Evolutionary conservation across 1,139 yeast genomes (phyloP), one percentile per base, ranked within the genome.

Genomic region (Suhomyces coccinellae): DNA sequence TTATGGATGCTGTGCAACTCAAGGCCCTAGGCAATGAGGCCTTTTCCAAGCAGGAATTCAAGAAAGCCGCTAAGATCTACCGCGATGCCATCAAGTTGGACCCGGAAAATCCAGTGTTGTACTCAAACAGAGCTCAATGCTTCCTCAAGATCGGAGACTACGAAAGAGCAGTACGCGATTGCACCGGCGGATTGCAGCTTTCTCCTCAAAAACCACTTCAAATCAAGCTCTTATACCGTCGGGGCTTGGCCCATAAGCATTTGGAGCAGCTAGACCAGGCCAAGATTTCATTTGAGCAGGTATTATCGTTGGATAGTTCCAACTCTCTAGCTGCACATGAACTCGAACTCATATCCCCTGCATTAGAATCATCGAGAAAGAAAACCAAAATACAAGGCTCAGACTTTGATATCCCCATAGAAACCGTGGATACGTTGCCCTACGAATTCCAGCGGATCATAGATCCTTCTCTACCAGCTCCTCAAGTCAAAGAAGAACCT

Each of bases 81-180:
- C 67, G 85, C 3, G 79, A 79, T 51, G 95, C 96, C 4, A 73
- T 87, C 33, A 70, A 67, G 9, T 47, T 78, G 36, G 85, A 82
- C 49, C 75, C 82, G 0, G 46, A 57, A 4, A 82, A 84, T 55
- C 76, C 96, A 0, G 76, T 85, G 5, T 70, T 88, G 6, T 85
- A 79, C 61, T 83, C 96, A 12, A 91, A 91, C 62, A 70, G 91
- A 44, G 95, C 97, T 3, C 84, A 87, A 61, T 79, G 90, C 26
- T 76, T 81, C 53, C 63, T 87, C 43, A 81, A 84, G 53, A 65
- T 85, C 6, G 63, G 72, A 7, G 75, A 77, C 37, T 80, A 75
- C 69, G 65, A 69, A 4, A 74, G 79, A 34, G 95, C 93, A 1
- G 59, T 83, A 11, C 64, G 66, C 14, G 89, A 85, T 57, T 80